Percentiles rank a stretch among this genome's conserved stretches.
Evolutionary conservation across 1,284 basidiomycete genomes (phyloP).

Genomic region (Rhodotorula sp.): DNA sequence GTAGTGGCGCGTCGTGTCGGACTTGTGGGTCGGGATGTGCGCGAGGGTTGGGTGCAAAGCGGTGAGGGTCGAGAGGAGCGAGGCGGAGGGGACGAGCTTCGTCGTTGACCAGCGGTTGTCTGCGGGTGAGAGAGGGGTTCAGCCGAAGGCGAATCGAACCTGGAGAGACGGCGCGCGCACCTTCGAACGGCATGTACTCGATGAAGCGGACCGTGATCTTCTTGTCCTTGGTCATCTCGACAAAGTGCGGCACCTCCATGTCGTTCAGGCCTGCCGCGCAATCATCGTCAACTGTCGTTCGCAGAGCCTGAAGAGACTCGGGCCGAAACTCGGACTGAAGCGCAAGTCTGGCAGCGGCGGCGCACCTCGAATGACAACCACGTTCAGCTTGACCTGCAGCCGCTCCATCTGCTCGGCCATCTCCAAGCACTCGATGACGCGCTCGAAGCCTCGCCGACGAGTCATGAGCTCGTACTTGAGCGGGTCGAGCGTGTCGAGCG

Average conservation of each 20-base stretch:
- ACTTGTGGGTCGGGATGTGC: conserved; percentile 57
- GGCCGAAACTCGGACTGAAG: no score
- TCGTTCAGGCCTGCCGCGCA: conserved; percentile 80
- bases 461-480: conserved; percentile 86
- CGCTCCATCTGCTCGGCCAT: conserved; percentile 19
- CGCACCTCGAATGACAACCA: conserved; percentile 68
- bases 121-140: conserved; percentile 44
- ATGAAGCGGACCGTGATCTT: conserved; percentile 76
- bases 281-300: no score
- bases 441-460: conserved; percentile 55
- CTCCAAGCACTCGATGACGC: conserved; percentile 36
- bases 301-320: no score
- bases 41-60: neutral
- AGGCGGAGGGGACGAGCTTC: conserved; percentile 73
- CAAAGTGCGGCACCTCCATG: conserved; percentile 70
- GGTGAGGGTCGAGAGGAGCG: conserved; percentile 58
- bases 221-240: conserved; percentile 65
- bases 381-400: conserved; percentile 67
- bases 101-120: conserved; percentile 80
- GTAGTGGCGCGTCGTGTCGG: conserved; percentile 79
- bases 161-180: conserved; percentile 50
- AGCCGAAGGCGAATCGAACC: accelerated
- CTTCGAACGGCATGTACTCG: conserved; percentile 90
- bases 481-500: conserved; percentile 80
- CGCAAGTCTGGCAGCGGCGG: no score